Evolutionary conservation across 495 filamentous ascomycete species (phyloP), one percentile per base, ranked within the genome.

Genomic region (Annulohypoxylon stygium): DNA sequence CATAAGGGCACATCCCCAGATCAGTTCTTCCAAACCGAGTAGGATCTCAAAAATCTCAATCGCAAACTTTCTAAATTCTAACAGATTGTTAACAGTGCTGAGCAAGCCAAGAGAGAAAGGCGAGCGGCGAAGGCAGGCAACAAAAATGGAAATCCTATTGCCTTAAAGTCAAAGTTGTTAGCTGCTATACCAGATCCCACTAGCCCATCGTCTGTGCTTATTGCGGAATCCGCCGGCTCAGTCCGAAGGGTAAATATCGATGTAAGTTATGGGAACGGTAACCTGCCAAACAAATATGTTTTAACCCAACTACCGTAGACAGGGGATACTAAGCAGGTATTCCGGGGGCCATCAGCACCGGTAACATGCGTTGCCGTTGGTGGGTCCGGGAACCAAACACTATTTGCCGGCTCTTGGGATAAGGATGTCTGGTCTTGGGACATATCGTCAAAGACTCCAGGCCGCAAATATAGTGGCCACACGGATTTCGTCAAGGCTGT

Each of bases 321-420:
- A 59, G 75, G 64, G 65, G 77, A 76, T 69, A 76, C 78, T 60
- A 81, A 75, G 53, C 76, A 83, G 26, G 76, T 91, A 4, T 95
- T 88, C 78, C 88, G 87, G 78, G 94, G 93, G 10, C 94, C 94
- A 14, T 87, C 86, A 30, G 90, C 93, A 11, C 96, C 96, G 1
- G 78, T 97, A 23, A 93, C 93, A 23, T 92, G 90, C 71, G 78
- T 98, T 54, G 90, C 91, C 30, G 83, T 97, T 34, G 90, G 91
- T 33, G 84, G 88, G 0, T 65, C 76, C 10, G 81, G 83, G 58
- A 84, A 83, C 45, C 82, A 82, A 23, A 88, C 86, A 1, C 70
- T 98, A 54, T 98, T 94, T 79, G 93, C 93, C 30, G 94, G 94
- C 25, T 93, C 91, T 69, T 99, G 96, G 96, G 94, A 99, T 83